Percentiles rank a stretch among this genome's conserved stretches.
phyloP scores from a whole-genome alignment of 129 eudicot species.

The Lonicera japonica region DNA sequence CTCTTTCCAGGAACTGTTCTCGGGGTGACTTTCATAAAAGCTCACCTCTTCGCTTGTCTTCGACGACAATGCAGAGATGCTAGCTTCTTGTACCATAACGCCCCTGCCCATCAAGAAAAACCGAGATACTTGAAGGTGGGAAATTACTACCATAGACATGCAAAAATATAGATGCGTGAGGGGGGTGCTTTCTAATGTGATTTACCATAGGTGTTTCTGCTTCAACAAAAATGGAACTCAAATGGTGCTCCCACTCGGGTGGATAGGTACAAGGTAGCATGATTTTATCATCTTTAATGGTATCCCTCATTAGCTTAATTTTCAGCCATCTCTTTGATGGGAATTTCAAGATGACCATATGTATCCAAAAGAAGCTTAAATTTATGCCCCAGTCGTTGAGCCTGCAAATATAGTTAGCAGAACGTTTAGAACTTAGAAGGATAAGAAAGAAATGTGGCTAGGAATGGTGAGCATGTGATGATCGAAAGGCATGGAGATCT shows the following conservation, averaged over 20 bases:
- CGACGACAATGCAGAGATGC: conserved; percentile 63
- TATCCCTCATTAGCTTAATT: conserved; percentile 69
- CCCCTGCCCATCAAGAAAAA: conserved; percentile 32
- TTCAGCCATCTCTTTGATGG: conserved; percentile 46
- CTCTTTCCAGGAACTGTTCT: conserved; percentile 40
- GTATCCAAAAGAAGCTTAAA: conserved; percentile 37
- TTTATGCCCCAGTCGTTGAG: conserved; percentile 46
- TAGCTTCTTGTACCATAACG: conserved; percentile 89
- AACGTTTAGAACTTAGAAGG: too few species aligned
- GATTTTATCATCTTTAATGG: conserved; percentile 50
- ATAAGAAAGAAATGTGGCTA: too few species aligned
- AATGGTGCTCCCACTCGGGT: conserved; percentile 44
- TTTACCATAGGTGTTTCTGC: conserved; percentile 34
- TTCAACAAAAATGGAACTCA: conserved; percentile 63
- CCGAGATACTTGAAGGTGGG: conserved; percentile 6
- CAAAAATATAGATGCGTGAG: not conserved
- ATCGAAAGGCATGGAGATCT: too few species aligned
- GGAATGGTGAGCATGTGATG: too few species aligned
- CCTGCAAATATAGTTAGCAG: conserved; percentile 28
- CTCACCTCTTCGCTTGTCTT: conserved; percentile 41
- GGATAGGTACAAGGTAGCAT: conserved; percentile 47
- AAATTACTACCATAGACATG: conserved; percentile 20
- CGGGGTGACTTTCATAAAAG: conserved; percentile 60
- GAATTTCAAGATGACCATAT: conserved; percentile 44
- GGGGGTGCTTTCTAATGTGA: not conserved